phyloP scores from a whole-genome alignment of 2,329 filamentous ascomycete species.

The Torrubiellomyces zombiae region DNA sequence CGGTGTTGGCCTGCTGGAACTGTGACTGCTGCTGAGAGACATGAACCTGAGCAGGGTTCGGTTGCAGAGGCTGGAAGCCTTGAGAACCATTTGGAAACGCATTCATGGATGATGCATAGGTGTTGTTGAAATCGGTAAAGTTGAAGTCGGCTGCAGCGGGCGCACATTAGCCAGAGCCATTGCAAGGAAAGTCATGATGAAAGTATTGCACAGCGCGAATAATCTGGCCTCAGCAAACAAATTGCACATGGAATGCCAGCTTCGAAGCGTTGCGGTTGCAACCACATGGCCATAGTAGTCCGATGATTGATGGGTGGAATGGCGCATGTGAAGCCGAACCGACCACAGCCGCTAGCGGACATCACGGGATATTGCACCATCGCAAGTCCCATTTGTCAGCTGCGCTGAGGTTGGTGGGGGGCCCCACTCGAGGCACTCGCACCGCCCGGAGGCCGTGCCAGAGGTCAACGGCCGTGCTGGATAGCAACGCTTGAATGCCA shows the following conservation, averaged over 20 bases:
- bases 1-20: slow-evolving; percentile 13
- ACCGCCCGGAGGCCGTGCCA: slow-evolving; percentile 6
- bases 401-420: slow-evolving; percentile 7
- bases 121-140: slow-evolving; percentile 36
- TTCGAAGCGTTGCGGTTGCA: no score
- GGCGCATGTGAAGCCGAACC: no score
- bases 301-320: no score
- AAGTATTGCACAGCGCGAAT: no score
- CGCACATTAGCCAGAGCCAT: slow-evolving; percentile 4
- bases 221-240: no score
- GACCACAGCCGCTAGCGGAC: slow-evolving; percentile 9
- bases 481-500: no score
- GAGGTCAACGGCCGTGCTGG: no score
- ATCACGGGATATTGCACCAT: slow-evolving; percentile 50
- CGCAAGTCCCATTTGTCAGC: slow-evolving; percentile 28
- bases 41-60: slow-evolving; percentile 25
- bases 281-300: no score
- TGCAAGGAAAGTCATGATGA: not conserved
- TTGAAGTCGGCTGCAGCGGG: slow-evolving; percentile 41
- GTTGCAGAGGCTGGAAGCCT: slow-evolving; percentile 35
- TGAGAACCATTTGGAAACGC: slow-evolving; percentile 17
- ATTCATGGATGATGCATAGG: slow-evolving; percentile 32
- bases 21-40: slow-evolving; percentile 21
- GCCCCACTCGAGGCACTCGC: slow-evolving; percentile 11
- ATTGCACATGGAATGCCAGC: no score